Conservation (phyloP, 1,284 basidiomycete species). For the Apiotrichum gracile region DNA sequence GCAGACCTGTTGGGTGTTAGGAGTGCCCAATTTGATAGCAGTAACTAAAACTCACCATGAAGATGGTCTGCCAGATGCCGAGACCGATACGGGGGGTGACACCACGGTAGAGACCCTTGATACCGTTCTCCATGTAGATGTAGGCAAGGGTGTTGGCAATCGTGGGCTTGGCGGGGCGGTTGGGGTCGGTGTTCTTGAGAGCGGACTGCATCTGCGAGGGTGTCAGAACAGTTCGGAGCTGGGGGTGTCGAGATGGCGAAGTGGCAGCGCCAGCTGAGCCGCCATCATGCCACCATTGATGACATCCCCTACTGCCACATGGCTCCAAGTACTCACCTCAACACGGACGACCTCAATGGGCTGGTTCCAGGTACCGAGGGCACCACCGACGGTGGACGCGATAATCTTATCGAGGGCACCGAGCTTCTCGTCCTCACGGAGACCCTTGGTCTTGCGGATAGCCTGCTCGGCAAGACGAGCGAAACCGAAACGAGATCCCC, state of each 20-base stretch:
- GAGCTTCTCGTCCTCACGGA: conserved; percentile 64
- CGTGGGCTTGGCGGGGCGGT: conserved; percentile 80
- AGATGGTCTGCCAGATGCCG: conserved; percentile 57
- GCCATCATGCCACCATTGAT: no score
- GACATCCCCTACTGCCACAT: background rate
- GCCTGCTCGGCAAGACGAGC: conserved; percentile 82
- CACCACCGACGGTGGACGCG: conserved; percentile 85
- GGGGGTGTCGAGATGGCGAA: conserved; percentile 38
- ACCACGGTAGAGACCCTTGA: conserved; percentile 95
- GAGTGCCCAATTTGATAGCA: no score
- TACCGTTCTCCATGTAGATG: conserved; percentile 93
- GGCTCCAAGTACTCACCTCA: conserved; percentile 27
- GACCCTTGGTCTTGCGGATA: conserved; percentile 63
- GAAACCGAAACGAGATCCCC: conserved; percentile 99
- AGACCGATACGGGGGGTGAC: conserved; percentile 94
- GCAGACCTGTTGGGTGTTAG: no score
- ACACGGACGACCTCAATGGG: conserved; percentile 71
- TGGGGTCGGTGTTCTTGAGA: conserved; percentile 69
- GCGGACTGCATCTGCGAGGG: conserved; percentile 85
- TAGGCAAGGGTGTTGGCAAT: conserved; percentile 84
- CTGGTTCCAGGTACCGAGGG: conserved; percentile 98
- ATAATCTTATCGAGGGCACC: conserved; percentile 79
- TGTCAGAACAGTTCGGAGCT: no score
- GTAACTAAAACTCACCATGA: no score
- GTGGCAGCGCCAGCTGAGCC: background rate